These are phyloP conservation scores for Rubus idaeus DNA, from an alignment of 306 rosid genomes.

Conservation along the genomic window DNA sequence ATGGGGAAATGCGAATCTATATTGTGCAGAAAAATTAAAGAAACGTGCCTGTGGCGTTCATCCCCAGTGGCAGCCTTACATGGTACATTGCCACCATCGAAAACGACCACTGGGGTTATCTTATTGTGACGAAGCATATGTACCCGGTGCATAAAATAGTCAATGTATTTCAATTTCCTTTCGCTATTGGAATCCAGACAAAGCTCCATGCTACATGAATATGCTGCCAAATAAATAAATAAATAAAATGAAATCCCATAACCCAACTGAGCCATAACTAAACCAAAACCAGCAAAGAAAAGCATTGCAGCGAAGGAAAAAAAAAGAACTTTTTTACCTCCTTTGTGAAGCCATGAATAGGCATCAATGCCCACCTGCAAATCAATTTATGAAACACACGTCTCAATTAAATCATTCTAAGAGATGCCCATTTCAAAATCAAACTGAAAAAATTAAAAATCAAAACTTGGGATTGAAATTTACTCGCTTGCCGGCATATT, in stretches of 20 bases:
- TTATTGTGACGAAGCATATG: conserved; percentile 48
- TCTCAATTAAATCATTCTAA: not conserved
- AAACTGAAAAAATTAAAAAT: not conserved
- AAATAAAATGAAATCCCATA: not conserved
- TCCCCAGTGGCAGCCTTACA: conserved; percentile 48
- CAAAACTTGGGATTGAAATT: not conserved
- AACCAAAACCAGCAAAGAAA: not conserved
- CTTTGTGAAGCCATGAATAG: conserved; percentile 96
- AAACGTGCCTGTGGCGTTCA: conserved; percentile 45
- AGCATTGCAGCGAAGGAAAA: no score
- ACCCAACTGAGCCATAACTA: not conserved
- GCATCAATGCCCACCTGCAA: conserved; percentile 97
- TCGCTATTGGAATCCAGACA: conserved; percentile 63
- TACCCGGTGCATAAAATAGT: conserved; percentile 73
- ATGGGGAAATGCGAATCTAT: not conserved
- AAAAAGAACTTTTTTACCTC: conserved; percentile 45
- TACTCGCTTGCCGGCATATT: conserved; percentile 83
- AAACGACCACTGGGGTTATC: conserved; percentile 55
- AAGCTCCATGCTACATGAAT: conserved; percentile 95
- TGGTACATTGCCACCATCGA: conserved; percentile 54
- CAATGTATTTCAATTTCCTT: conserved; percentile 65
- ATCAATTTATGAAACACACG: not conserved
- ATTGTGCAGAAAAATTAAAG: not conserved
- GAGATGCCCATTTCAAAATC: not conserved
- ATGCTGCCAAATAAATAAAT: conserved; percentile 45